Conservation (phyloP, 2,329 filamentous ascomycete species). For the Lachnellula subtilissima region DNA sequence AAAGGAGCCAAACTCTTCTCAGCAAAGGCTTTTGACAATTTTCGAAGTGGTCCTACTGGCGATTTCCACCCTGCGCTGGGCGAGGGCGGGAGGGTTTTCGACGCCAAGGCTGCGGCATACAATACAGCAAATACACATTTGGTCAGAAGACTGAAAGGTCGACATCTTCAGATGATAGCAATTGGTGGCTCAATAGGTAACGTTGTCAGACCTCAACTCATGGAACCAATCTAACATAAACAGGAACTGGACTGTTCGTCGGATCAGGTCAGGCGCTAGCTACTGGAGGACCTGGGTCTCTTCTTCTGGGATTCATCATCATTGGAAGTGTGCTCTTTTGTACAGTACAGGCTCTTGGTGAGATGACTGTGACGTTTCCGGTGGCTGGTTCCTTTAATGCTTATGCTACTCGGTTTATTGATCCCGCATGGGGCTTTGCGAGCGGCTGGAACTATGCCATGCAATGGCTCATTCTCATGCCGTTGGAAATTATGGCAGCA, state of each 20-base stretch:
- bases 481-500: slow-evolving; percentile 81
- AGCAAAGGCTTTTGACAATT: slow-evolving; percentile 24
- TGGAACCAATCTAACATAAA: slow-evolving; percentile 28
- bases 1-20: slow-evolving; percentile 14
- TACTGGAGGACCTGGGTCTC: slow-evolving; percentile 69
- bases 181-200: slow-evolving; percentile 85
- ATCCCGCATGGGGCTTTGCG: slow-evolving; percentile 91
- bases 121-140: slow-evolving; percentile 70
- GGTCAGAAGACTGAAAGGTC: slow-evolving; percentile 70
- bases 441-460: slow-evolving; percentile 94
- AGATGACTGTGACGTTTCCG: slow-evolving; percentile 86
- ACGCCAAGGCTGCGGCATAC: slow-evolving; percentile 57
- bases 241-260: slow-evolving; percentile 81
- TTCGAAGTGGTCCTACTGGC: slow-evolving; percentile 20
- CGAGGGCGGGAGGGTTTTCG: slow-evolving; percentile 41
- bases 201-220: slow-evolving; percentile 10
- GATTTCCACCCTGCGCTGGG: slow-evolving; percentile 16
- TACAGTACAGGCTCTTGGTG: slow-evolving; percentile 85
- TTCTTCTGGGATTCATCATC: slow-evolving; percentile 73
- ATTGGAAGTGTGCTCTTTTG: slow-evolving; percentile 86
- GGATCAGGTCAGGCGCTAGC: slow-evolving; percentile 69
- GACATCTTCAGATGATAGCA: slow-evolving; percentile 96
- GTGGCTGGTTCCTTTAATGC: slow-evolving; percentile 94
- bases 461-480: slow-evolving; percentile 79
- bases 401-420: slow-evolving; percentile 89